Percentiles rank a stretch among this genome's conserved stretches.
phyloP scores from a whole-genome alignment of 208 protist species.

The Trypanosoma platydactyli region DNA sequence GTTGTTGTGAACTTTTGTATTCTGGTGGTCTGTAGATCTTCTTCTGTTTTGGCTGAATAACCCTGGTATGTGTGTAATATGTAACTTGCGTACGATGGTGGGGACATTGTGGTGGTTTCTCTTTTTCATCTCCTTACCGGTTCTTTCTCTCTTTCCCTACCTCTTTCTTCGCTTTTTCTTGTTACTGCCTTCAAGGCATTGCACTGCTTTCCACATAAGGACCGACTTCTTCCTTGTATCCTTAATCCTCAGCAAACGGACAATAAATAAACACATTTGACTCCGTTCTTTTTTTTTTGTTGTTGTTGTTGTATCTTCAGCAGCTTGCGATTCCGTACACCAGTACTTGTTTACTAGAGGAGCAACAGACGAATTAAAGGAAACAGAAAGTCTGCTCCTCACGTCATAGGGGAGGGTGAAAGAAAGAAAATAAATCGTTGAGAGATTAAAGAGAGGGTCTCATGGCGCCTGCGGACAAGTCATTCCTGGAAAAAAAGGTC shows the following conservation, averaged over 20 bases:
- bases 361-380: no score
- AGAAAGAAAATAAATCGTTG: slow-evolving; percentile 1
- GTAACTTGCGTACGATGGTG: neutral
- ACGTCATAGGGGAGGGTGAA: no score
- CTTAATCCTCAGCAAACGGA: no score
- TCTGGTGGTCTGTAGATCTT: neutral
- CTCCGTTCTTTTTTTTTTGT: slow-evolving; percentile 1
- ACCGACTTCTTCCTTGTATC: no score
- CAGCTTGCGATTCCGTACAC: no score
- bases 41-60: neutral
- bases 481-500: slow-evolving; percentile 73
- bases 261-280: neutral
- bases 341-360: no score
- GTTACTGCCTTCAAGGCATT: neutral
- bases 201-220: neutral
- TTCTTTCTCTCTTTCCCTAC: neutral
- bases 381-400: neutral
- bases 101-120: slow-evolving; percentile 1
- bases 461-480: slow-evolving; percentile 47
- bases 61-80: neutral
- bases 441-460: neutral
- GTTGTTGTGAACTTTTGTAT: neutral
- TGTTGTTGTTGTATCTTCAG: slow-evolving; percentile 5
- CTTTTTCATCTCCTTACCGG: slow-evolving; percentile 7
- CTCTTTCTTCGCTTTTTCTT: neutral